Base-by-base conservation (phyloP, 805 yeast species). In the Millerago galiae region DNA sequence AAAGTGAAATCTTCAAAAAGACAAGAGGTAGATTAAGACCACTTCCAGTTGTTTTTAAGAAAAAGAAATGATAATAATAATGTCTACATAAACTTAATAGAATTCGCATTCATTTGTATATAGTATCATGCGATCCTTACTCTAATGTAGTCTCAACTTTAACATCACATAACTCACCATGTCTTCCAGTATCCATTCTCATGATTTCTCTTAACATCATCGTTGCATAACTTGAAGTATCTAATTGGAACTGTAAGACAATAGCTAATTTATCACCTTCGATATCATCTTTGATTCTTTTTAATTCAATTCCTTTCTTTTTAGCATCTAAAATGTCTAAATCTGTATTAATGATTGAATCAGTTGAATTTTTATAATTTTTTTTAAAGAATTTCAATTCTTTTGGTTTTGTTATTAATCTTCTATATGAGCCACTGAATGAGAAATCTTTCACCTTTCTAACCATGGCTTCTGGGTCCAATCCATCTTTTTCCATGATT, bases 151-250 rank as follows among this genome's bases (percentile, higher is more conserved):
- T 32, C 6, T 13, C 12, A 11, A 53, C 47, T 44, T 55, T 63
- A 8, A 70, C 72, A 47, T 67, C 66, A 47, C 73, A 69, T 63
- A 66, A 62, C 34, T 71, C 75, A 47, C 74, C 72, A 47, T 72
- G 68, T 53, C 75, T 71, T 24, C 80, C 70, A 3, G 90, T 82
- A 50, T 83, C 91, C 27, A 77, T 74, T 59, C 80, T 83, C 85
- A 90, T 79, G 39, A 87, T 76, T 61, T 93, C 98, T 58, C 99
- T 76, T 39, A 93, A 65, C 1, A 96, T 95, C 99, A 93, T 95
- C 0, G 99, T 93, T 2, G 99, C 99, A 61, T 93, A 93, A 7
- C 95, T 81, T 29, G 96, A 83, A 3, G 85, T 80, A 5, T 89
- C 91, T 45, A 93, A 69, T 55, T 79, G 83, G 72, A 93, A 71